Evolutionary conservation across 805 yeast genomes (phyloP).

Genomic region (Metschnikowia gruessii): DNA sequence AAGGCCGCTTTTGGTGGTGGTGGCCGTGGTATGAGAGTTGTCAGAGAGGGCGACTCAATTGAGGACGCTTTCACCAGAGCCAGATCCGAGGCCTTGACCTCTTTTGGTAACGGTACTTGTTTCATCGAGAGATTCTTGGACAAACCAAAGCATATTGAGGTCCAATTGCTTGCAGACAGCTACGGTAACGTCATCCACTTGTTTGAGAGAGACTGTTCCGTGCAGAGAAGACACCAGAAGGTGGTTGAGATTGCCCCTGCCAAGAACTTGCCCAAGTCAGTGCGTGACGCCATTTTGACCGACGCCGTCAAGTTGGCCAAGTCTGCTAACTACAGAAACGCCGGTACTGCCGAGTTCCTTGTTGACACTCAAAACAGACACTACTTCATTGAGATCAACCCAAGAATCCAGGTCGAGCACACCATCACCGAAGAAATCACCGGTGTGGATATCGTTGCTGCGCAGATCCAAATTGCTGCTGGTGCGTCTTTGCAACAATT

Average conservation of each 20-base stretch:
- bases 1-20: constrained; percentile 99
- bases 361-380: constrained; percentile 93
- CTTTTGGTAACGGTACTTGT: constrained; percentile 99
- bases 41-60: constrained; percentile 91
- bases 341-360: constrained; percentile 97
- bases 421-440: constrained; percentile 98
- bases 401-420: constrained; percentile 97
- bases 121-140: constrained; percentile 94
- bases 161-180: constrained; percentile 88
- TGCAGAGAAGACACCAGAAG: constrained; percentile 98
- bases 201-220: constrained; percentile 99
- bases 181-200: constrained; percentile 94
- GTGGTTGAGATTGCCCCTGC: constrained; percentile 99
- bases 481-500: constrained; percentile 92
- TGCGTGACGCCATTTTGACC: constrained; percentile 86
- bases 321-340: constrained; percentile 87
- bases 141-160: constrained; percentile 97
- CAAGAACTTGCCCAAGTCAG: constrained; percentile 73
- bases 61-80: constrained; percentile 93
- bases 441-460: constrained; percentile 96
- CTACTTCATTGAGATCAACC: constrained; percentile 96
- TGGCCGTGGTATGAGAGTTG: constrained; percentile 99
- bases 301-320: constrained; percentile 94
- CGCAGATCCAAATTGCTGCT: constrained; percentile 98
- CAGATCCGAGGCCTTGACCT: constrained; percentile 85